Evolutionary conservation across 2,329 filamentous ascomycete species (phyloP).

Genomic region (Lachnum nothofagi): DNA sequence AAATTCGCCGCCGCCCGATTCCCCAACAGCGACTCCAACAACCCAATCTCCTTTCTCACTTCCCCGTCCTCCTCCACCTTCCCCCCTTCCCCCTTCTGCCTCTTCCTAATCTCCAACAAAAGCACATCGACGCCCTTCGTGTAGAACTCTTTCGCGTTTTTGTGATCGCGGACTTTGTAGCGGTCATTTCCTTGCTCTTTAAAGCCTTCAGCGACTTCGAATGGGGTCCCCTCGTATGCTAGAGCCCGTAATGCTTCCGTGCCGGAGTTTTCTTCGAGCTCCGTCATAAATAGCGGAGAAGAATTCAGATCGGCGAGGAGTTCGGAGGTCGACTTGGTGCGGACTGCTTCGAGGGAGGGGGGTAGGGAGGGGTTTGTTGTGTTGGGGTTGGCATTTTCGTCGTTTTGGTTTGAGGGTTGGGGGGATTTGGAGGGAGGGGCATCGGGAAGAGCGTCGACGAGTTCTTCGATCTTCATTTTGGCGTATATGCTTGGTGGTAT

Average conservation of each 20-base stretch:
- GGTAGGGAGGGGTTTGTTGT: slow-evolving; percentile 39
- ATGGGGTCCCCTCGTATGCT: slow-evolving; percentile 84
- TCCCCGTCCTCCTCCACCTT: slow-evolving; percentile 43
- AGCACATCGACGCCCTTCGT: slow-evolving; percentile 76
- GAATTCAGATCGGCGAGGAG: slow-evolving; percentile 61
- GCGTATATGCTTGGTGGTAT: not conserved
- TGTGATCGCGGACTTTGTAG: slow-evolving; percentile 68
- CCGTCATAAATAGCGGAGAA: slow-evolving; percentile 91
- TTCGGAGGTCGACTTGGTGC: slow-evolving; percentile 53
- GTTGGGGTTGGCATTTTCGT: slow-evolving; percentile 20
- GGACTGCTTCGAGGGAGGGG: slow-evolving; percentile 52
- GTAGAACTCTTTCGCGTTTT: slow-evolving; percentile 87
- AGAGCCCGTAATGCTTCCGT: slow-evolving; percentile 84
- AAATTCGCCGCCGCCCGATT: slow-evolving; percentile 91
- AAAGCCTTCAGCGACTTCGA: slow-evolving; percentile 78
- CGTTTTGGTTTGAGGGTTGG: slow-evolving; percentile 28
- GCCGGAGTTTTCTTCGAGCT: slow-evolving; percentile 76
- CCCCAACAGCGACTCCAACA: slow-evolving; percentile 72
- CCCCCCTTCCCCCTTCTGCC: slow-evolving; percentile 38
- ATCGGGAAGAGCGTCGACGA: slow-evolving; percentile 18
- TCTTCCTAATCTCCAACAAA: slow-evolving; percentile 55
- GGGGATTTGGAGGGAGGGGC: slow-evolving; percentile 13
- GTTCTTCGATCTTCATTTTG: slow-evolving; percentile 30
- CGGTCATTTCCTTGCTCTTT: slow-evolving; percentile 89
- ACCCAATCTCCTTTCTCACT: slow-evolving; percentile 47